Conservation (phyloP, 805 yeast genomes). For the Myxozyma vanderwaltii region DNA sequence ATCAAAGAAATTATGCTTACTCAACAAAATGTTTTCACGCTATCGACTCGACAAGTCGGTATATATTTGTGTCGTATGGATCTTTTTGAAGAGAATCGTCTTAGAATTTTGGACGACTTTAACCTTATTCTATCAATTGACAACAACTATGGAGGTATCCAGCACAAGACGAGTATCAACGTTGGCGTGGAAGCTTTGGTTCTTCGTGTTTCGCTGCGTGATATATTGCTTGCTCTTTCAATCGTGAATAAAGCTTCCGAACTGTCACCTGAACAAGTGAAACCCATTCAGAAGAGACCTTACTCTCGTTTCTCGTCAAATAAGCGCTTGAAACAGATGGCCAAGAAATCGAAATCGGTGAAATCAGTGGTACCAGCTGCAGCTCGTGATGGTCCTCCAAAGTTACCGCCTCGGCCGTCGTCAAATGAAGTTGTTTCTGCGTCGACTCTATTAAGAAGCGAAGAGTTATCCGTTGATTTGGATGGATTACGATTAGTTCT, state of each 20-base stretch:
- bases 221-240: constrained; percentile 74
- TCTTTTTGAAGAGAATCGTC: constrained; percentile 57
- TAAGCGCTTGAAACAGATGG: constrained; percentile 23
- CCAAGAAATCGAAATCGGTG: constrained; percentile 4
- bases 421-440: background rate
- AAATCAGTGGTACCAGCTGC: background rate
- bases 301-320: constrained; percentile 34
- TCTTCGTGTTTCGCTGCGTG: constrained; percentile 80
- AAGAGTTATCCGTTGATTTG: constrained; percentile 62
- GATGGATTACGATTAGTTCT: constrained; percentile 80
- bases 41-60: constrained; percentile 78
- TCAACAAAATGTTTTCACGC: constrained; percentile 63
- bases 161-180: constrained; percentile 62
- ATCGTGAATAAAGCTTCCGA: constrained; percentile 74
- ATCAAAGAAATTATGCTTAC: constrained; percentile 75
- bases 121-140: constrained; percentile 76
- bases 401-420: background rate
- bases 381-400: background rate
- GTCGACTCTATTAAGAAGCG: constrained; percentile 60
- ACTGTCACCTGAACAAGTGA: constrained; percentile 42
- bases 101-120: constrained; percentile 86
- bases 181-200: constrained; percentile 78
- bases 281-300: constrained; percentile 21
- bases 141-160: constrained; percentile 61
- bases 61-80: constrained; percentile 83